These are phyloP conservation scores for Cardamine occulta DNA, from an alignment of 345 rosid species.

Conservation along the genomic window DNA sequence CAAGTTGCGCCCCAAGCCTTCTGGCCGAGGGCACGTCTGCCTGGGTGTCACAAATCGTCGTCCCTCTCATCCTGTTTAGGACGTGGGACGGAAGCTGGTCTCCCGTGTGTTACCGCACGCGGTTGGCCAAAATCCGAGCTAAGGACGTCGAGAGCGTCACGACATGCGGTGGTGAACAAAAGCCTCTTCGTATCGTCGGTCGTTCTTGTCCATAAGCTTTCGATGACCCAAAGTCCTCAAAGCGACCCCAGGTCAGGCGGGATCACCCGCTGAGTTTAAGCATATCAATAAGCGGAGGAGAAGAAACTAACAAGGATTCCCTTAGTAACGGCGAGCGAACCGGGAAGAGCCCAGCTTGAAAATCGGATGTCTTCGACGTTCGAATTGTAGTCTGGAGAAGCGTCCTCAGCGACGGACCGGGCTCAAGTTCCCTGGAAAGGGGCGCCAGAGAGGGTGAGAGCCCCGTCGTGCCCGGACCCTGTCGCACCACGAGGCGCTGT, in stretches of 20 bases:
- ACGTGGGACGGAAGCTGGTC: too few relatives aligned
- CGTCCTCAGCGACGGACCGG: conserved; percentile 19
- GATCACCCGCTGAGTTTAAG: conserved; percentile 38
- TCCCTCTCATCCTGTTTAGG: too few relatives aligned
- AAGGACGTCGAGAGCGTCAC: too few relatives aligned
- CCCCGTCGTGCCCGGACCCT: too few relatives aligned
- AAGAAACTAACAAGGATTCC: conserved; percentile 44
- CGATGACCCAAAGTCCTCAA: not conserved
- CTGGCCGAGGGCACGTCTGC: too few relatives aligned
- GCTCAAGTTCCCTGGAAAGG: too few relatives aligned
- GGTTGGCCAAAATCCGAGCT: too few relatives aligned
- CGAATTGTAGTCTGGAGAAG: conserved; percentile 38
- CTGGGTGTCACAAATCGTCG: too few relatives aligned
- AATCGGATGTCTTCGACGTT: conserved; percentile 16
- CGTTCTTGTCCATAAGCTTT: not conserved
- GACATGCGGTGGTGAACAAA: not conserved
- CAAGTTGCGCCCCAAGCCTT: too few relatives aligned
- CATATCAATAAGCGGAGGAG: conserved; percentile 11
- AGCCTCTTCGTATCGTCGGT: not conserved
- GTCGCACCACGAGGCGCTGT: too few relatives aligned
- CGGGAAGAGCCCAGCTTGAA: conserved; percentile 24
- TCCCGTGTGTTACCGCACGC: too few relatives aligned
- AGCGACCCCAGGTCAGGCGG: conserved; percentile 37
- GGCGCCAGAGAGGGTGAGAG: too few relatives aligned
- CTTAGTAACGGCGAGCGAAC: conserved; percentile 27